Evolutionary conservation across 2,329 filamentous ascomycete genomes (phyloP), one percentile per base, ranked within the genome.

Genomic region (Atkinsonella texensis): DNA sequence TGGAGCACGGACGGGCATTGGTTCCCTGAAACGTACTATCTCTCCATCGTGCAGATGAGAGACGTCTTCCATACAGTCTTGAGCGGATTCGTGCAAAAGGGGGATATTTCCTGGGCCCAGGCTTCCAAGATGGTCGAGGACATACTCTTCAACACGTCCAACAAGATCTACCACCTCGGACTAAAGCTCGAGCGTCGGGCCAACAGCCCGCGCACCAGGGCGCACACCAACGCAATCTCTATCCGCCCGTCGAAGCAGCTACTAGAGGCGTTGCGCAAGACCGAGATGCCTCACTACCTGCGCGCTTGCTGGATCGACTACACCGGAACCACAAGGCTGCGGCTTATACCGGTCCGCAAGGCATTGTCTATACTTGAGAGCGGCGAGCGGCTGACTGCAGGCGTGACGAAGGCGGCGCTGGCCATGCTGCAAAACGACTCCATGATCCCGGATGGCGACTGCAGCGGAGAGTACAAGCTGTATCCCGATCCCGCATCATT

Each of bases 1-100:
- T 91, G 85, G 80, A 89, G 85, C 55, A 89, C 85, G 0, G 86
- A 90, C 61, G 87, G 86, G 0, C 85, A 90, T 62, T 86, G 79
- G 65, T 86, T 87, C 54, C 85, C 87, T 0, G 87, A 91, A 65
- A 88, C 84, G 0, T 93, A 83, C 59, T 77, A 85, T 59, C 71
- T 91, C 4, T 85, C 86, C 1, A 81, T 85, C 40, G 70, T 76
- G 42, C 87, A 91, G 63, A 82, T 89, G 53, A 75, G 85, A 48
- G 79, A 87, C 56, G 84, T 79, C 2, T 68, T 93, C 38, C 77
- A 85, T 56, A 79, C 75, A 51, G 84, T 87, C 0, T 69, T 93
- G 2, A 70, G 75, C 6, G 81, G 86, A 15, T 84, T 85, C 54
- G 77, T 90, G 1, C 65, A 73, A n/a, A 76, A 78, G 18, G 76